Evolutionary conservation across 148 eudicot genomes (phyloP).

Genomic region (Diospyros lotus): DNA sequence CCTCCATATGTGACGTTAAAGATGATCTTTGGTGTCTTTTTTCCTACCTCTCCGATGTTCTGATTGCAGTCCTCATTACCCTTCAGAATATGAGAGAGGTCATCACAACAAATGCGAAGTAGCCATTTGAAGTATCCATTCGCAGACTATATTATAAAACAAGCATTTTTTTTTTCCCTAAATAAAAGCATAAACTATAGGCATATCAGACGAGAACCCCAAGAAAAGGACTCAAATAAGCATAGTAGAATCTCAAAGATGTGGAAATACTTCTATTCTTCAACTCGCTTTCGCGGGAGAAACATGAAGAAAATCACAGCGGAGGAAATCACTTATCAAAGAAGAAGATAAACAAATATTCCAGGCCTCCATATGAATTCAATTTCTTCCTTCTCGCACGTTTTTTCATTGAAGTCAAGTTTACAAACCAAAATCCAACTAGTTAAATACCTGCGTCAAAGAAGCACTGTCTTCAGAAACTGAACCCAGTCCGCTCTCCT

Average conservation of each 20-base stretch:
- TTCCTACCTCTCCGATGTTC: constrained; percentile 22
- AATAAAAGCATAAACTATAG: background rate
- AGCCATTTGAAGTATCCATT: constrained; percentile 34
- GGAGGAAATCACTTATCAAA: background rate
- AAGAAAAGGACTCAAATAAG: too few relatives aligned
- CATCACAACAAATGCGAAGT: constrained; percentile 53
- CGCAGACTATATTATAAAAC: constrained; percentile 26
- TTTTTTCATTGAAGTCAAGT: background rate
- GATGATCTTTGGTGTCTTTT: constrained; percentile 19
- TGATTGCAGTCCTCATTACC: constrained; percentile 34
- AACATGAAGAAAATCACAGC: background rate
- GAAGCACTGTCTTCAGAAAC: constrained; percentile 26
- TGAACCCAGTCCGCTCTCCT: constrained; percentile 20
- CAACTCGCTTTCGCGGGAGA: background rate
- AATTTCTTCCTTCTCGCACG: background rate
- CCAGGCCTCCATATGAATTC: background rate
- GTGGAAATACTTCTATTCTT: too few relatives aligned
- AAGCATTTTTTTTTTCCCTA: constrained; percentile 14
- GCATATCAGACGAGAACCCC: too few relatives aligned
- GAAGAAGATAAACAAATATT: background rate
- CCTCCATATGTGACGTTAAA: constrained; percentile 10
- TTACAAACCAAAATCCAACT: background rate
- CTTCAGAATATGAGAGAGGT: constrained; percentile 64
- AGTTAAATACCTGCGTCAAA: constrained; percentile 12
- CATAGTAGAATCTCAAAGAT: too few relatives aligned